Conservation (phyloP, 495 filamentous ascomycete species). For the Penicillium paradoxum region DNA sequence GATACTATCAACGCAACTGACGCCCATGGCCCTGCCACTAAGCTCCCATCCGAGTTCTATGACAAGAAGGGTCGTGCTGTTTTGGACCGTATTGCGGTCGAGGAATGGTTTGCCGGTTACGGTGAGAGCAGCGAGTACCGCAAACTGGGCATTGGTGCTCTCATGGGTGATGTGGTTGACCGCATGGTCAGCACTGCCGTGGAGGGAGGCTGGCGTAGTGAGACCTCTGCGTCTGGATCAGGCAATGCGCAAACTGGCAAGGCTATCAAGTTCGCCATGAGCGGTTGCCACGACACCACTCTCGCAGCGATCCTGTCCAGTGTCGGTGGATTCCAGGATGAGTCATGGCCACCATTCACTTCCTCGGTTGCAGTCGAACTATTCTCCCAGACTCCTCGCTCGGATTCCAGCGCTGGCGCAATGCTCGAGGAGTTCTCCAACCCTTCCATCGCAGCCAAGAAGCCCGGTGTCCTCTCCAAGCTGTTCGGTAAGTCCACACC, state of each 20-base stretch:
- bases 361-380: conserved; percentile 88
- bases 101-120: conserved; percentile 94
- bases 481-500: conserved; percentile 22
- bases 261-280: conserved; percentile 65
- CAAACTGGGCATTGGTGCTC: conserved; percentile 73
- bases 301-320: conserved; percentile 73
- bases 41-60: conserved; percentile 82
- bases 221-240: conserved; percentile 47
- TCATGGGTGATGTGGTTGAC: conserved; percentile 79
- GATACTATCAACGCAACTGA: conserved; percentile 87
- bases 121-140: conserved; percentile 80
- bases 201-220: conserved; percentile 53
- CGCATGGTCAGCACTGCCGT: conserved; percentile 73
- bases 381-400: conserved; percentile 51
- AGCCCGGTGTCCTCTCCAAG: conserved; percentile 28
- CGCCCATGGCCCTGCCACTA: conserved; percentile 76
- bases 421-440: conserved; percentile 27
- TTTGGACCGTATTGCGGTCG: conserved; percentile 73
- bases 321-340: conserved; percentile 68
- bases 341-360: conserved; percentile 86
- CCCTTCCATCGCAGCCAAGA: conserved; percentile 20
- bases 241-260: conserved; percentile 43
- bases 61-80: conserved; percentile 63
- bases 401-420: conserved; percentile 5
- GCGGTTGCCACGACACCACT: conserved; percentile 93